Percentiles rank a stretch among this genome's conserved stretches.
These are phyloP conservation scores for Drosera spatulata DNA, from an alignment of 179 eudicot genomes.

Conservation along the genomic window DNA sequence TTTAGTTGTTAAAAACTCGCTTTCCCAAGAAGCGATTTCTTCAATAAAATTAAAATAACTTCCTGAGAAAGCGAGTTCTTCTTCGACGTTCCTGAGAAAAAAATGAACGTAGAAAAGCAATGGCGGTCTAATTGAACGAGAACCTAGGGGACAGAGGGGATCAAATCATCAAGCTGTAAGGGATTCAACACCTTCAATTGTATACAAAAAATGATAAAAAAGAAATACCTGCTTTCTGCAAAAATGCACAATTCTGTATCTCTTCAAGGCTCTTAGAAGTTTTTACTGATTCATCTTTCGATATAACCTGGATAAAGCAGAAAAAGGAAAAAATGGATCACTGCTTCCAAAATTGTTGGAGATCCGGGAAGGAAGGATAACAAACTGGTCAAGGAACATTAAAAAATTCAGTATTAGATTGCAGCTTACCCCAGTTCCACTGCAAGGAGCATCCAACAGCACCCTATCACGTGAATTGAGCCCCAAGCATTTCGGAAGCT, in stretches of 20 bases:
- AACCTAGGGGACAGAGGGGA: too few species aligned
- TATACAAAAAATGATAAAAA: too few species aligned
- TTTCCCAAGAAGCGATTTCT: too few species aligned
- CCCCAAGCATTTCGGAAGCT: constrained; percentile 89
- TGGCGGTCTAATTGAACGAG: too few species aligned
- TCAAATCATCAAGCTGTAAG: too few species aligned
- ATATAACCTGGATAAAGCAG: constrained; percentile 59
- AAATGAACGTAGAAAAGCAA: too few species aligned
- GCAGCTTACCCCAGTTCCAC: constrained; percentile 85
- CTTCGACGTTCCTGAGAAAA: too few species aligned
- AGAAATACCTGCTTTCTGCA: constrained; percentile 52
- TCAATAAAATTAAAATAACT: too few species aligned
- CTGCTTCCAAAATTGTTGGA: too few species aligned
- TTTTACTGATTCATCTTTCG: constrained; percentile 98
- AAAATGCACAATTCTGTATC: constrained; percentile 57
- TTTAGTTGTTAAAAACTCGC: too few species aligned
- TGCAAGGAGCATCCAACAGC: constrained; percentile 92
- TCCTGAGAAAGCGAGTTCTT: too few species aligned
- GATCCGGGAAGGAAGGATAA: not conserved
- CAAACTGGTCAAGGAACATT: not conserved
- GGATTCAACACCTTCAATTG: too few species aligned
- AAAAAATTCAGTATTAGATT: not conserved
- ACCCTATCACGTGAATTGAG: constrained; percentile 76
- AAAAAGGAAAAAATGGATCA: not conserved
- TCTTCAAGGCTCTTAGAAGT: constrained; percentile 70